phyloP scores from a whole-genome alignment of 2,329 filamentous ascomycete genomes.

The Beauveria australis region DNA sequence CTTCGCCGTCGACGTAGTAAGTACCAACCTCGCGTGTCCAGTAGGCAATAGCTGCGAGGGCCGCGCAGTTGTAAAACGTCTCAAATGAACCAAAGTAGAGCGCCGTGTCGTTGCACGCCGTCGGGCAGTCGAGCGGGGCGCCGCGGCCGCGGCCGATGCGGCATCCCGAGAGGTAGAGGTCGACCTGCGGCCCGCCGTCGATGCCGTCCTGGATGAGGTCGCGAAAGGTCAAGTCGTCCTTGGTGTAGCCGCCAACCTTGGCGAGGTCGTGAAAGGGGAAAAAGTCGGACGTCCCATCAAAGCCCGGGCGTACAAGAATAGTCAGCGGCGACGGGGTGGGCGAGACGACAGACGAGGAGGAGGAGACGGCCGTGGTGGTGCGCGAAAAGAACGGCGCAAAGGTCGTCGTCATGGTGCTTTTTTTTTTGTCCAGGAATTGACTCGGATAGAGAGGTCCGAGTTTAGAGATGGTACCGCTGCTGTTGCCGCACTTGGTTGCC shows the following conservation, averaged over 20 bases:
- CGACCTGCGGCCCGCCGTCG: constrained; percentile 24
- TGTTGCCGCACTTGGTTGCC: neutral
- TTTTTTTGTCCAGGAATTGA: constrained; percentile 8
- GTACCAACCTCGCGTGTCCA: constrained; percentile 22
- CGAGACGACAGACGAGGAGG: neutral
- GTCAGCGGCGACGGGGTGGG: constrained; percentile 18
- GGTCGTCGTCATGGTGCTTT: constrained; percentile 13
- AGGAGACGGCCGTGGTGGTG: neutral
- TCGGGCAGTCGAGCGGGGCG: constrained; percentile 23
- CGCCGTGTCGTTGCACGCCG: constrained; percentile 23
- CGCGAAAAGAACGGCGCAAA: constrained; percentile 3
- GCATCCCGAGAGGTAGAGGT: constrained; percentile 27
- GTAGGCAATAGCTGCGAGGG: constrained; percentile 26
- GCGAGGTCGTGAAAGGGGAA: constrained; percentile 30
- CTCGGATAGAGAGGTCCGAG: neutral
- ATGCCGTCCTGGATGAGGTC: constrained; percentile 26
- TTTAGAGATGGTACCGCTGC: neutral
- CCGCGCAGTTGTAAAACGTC: constrained; percentile 32
- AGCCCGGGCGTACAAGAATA: constrained; percentile 21
- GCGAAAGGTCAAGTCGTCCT: constrained; percentile 24
- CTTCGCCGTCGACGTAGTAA: constrained; percentile 24
- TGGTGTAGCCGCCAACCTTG: constrained; percentile 19
- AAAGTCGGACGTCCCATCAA: constrained; percentile 27
- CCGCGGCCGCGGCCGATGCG: constrained; percentile 19
- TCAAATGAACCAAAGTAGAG: constrained; percentile 28